A percentile compares a stretch with the other conserved stretches of the same genome.
phyloP scores from a whole-genome alignment of 129 eudicot species.

The Escallonia herrerae region DNA sequence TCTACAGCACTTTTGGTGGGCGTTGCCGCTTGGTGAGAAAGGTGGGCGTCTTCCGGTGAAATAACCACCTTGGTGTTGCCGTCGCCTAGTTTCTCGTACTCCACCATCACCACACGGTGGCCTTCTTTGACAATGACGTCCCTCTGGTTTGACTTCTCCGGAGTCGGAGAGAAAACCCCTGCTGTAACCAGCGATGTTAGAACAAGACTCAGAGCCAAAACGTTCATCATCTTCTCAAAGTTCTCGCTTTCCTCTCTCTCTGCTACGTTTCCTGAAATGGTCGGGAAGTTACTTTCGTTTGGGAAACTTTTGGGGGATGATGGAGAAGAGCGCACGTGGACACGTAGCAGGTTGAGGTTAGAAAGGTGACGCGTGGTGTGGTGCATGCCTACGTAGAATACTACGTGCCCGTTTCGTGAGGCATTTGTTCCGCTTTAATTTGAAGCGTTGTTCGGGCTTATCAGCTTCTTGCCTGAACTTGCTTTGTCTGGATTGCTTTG shows the following conservation, averaged over 20 bases:
- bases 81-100: conserved; percentile 32
- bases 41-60: conserved; percentile 35
- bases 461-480: too few species aligned
- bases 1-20: neutral
- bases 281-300: too few species aligned
- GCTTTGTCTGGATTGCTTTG: too few species aligned
- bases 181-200: conserved; percentile 39
- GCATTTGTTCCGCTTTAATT: too few species aligned
- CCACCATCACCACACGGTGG: conserved; percentile 58
- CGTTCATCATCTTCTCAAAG: conserved; percentile 47
- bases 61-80: conserved; percentile 59
- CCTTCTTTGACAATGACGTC: conserved; percentile 45
- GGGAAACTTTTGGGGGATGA: too few species aligned
- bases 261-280: too few species aligned
- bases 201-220: conserved; percentile 42
- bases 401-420: too few species aligned
- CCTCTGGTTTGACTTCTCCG: conserved; percentile 7
- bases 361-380: too few species aligned
- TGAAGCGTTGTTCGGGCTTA: too few species aligned
- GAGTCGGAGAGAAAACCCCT: conserved; percentile 43
- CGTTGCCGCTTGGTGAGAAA: neutral
- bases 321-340: too few species aligned
- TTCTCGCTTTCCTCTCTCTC: neutral
- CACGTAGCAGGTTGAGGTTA: too few species aligned
- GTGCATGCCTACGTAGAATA: too few species aligned